These are phyloP conservation scores for Populus tremula DNA, from an alignment of 345 rosid species.

Conservation along the genomic window DNA sequence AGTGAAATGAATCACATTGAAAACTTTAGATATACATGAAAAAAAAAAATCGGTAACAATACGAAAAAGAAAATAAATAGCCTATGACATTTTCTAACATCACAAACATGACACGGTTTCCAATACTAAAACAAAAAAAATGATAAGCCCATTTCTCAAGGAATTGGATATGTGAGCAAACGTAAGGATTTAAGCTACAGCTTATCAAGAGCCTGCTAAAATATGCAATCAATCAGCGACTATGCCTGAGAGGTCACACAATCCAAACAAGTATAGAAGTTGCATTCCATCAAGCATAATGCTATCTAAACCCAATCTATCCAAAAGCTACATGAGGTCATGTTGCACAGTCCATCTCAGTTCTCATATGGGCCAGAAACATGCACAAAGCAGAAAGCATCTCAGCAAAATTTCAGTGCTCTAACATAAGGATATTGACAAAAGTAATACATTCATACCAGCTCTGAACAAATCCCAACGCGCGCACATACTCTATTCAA, in stretches of 20 bases:
- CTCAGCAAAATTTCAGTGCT: not conserved
- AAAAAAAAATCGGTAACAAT: not conserved
- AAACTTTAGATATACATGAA: slow-evolving; percentile 1
- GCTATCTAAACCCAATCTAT: not conserved
- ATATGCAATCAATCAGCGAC: not conserved
- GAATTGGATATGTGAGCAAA: not conserved
- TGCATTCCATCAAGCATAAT: not conserved
- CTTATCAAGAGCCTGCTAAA: not conserved
- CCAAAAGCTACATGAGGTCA: not conserved
- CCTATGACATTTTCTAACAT: too few species aligned
- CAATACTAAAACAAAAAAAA: not conserved
- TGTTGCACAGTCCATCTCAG: not conserved
- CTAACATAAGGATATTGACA: not conserved
- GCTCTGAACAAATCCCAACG: not conserved
- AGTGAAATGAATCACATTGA: not conserved
- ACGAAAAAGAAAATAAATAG: too few species aligned
- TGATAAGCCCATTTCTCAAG: not conserved
- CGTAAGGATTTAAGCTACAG: not conserved
- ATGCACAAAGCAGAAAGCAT: not conserved
- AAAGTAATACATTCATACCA: not conserved
- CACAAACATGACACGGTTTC: too few species aligned
- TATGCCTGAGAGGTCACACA: not conserved
- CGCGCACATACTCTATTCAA: not conserved
- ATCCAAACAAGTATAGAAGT: not conserved
- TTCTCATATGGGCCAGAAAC: not conserved